These are phyloP conservation scores for Xylaria intraflava DNA, from an alignment of 495 filamentous ascomycete species.

Conservation along the genomic window DNA sequence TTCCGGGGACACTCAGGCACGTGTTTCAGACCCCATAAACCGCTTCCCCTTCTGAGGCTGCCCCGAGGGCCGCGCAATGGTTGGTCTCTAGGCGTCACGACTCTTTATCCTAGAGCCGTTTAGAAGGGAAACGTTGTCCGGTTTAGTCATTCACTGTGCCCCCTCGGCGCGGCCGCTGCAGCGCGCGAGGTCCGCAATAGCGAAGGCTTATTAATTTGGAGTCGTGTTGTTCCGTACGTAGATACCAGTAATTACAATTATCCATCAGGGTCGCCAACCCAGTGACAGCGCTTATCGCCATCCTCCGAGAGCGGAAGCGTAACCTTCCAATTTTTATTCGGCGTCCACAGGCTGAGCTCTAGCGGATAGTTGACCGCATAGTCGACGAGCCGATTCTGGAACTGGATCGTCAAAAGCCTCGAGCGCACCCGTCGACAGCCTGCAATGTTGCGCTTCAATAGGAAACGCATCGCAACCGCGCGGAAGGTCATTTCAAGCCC, in stretches of 20 bases:
- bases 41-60: conserved; percentile 5
- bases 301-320: conserved; percentile 8
- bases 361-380: not conserved
- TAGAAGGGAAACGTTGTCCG: conserved; percentile 2
- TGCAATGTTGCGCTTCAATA: not conserved
- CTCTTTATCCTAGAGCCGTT: conserved; percentile 4
- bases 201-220: not conserved
- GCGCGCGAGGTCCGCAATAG: not conserved
- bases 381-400: not conserved
- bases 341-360: not conserved
- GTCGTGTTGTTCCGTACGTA: not conserved
- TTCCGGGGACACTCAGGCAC: conserved; percentile 12
- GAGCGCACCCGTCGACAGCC: not conserved
- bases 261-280: not conserved
- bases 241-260: too few relatives aligned
- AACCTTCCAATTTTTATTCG: not conserved
- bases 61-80: conserved; percentile 8
- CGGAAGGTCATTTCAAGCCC: not conserved
- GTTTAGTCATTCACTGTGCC: conserved; percentile 9
- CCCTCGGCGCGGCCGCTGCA: conserved; percentile 4
- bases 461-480: not conserved
- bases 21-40: conserved; percentile 12
- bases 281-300: conserved; percentile 3
- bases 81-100: conserved; percentile 11
- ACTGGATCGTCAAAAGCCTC: not conserved